These are phyloP conservation scores for Rubus parviflorus DNA, from an alignment of 306 rosid species.

Conservation along the genomic window DNA sequence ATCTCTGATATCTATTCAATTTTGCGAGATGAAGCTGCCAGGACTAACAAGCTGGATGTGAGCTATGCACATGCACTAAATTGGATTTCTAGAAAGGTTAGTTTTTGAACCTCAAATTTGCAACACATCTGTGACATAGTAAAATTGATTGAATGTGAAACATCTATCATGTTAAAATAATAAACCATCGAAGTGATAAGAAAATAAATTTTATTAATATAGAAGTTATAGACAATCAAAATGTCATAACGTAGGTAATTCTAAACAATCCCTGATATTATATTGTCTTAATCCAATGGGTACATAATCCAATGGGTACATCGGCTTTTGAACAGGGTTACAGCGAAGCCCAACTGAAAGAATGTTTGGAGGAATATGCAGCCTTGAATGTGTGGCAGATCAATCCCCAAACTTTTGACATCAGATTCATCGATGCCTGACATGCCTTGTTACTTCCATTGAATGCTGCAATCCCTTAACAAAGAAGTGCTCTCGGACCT, in stretches of 20 bases:
- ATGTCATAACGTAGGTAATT: not conserved
- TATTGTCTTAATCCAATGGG: not conserved
- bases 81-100: conserved; percentile 96
- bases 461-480: not conserved
- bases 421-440: conserved; percentile 88
- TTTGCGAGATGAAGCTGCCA: conserved; percentile 90
- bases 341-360: conserved; percentile 93
- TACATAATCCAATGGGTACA: not conserved
- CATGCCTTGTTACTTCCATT: not conserved
- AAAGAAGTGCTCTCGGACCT: not conserved
- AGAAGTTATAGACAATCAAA: not conserved
- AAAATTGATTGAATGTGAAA: not conserved
- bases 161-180: too few species aligned
- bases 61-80: conserved; percentile 89
- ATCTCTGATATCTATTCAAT: conserved; percentile 94
- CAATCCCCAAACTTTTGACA: conserved; percentile 88
- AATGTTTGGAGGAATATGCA: conserved; percentile 97
- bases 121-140: not conserved
- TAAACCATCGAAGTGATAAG: not conserved
- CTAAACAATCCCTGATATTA: not conserved
- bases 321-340: conserved; percentile 66
- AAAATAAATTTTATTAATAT: not conserved
- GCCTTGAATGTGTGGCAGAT: conserved; percentile 98
- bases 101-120: conserved; percentile 7
- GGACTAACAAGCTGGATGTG: conserved; percentile 65